Evolutionary conservation across 495 filamentous ascomycete species (phyloP).

Genomic region (Talaromyces trachyspermus): DNA sequence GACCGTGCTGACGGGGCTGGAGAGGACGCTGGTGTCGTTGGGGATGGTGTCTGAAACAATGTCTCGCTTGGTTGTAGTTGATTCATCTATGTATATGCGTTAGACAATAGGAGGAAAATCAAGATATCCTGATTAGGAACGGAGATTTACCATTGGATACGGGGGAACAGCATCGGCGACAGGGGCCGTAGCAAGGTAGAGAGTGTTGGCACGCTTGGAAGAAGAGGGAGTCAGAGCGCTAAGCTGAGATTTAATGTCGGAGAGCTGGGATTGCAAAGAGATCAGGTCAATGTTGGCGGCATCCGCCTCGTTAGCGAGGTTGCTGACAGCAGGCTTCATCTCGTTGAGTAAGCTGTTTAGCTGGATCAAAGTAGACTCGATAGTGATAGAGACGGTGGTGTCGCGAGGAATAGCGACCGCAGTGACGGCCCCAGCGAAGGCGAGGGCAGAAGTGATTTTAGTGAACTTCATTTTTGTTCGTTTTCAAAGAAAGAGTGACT

Average conservation of each 20-base stretch:
- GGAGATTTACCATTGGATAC: background rate
- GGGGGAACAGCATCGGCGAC: conserved; percentile 7
- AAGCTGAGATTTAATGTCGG: background rate
- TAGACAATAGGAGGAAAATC: background rate
- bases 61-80: background rate
- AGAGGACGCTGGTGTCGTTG: background rate
- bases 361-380: background rate
- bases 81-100: background rate
- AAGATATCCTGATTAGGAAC: background rate
- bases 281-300: background rate
- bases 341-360: background rate
- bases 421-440: conserved; percentile 18
- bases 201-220: conserved; percentile 11
- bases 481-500: conserved; percentile 18
- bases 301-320: background rate
- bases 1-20: conserved; percentile 4
- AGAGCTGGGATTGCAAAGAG: background rate
- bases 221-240: background rate
- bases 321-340: conserved; percentile 1
- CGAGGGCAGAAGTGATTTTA: conserved; percentile 21
- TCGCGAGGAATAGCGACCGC: conserved; percentile 16
- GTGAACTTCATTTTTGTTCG: conserved; percentile 34
- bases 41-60: background rate
- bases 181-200: conserved; percentile 3
- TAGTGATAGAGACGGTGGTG: conserved; percentile 8